Conservation (phyloP, 768 basidiomycete species). For the Obba rivulosa region DNA sequence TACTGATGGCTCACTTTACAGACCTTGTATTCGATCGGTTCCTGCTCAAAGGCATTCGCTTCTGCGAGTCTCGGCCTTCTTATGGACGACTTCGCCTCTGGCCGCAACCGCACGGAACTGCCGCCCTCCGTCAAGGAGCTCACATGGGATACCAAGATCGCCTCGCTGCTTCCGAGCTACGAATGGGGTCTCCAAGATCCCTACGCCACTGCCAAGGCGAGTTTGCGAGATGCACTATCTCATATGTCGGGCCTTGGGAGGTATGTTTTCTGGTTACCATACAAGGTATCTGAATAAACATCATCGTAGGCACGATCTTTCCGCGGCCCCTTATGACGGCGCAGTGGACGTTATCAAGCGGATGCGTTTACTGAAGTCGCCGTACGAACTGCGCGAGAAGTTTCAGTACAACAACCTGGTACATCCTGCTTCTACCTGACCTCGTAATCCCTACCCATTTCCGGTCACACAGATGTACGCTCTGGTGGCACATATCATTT, state of each 20-base stretch:
- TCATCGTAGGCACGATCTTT: slow-evolving; percentile 27
- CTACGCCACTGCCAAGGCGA: slow-evolving; percentile 32
- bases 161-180: slow-evolving; percentile 31
- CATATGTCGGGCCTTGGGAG: slow-evolving; percentile 36
- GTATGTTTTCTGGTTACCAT: slow-evolving; percentile 11
- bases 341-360: slow-evolving; percentile 17
- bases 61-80: slow-evolving; percentile 21
- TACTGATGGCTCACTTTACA: neutral
- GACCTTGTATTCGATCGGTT: slow-evolving; percentile 26
- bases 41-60: slow-evolving; percentile 26
- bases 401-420: slow-evolving; percentile 37
- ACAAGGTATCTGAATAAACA: neutral
- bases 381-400: slow-evolving; percentile 30
- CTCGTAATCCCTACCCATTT: neutral
- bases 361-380: slow-evolving; percentile 24
- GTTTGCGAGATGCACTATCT: slow-evolving; percentile 31
- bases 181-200: slow-evolving; percentile 38
- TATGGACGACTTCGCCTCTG: slow-evolving; percentile 25
- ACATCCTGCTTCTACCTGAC: neutral
- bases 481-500: slow-evolving; percentile 28
- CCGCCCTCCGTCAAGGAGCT: slow-evolving; percentile 13
- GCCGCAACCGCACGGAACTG: slow-evolving; percentile 18
- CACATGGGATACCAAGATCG: slow-evolving; percentile 23
- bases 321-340: slow-evolving; percentile 24
- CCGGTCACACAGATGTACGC: slow-evolving; percentile 32